These are phyloP conservation scores for Malassezia pachydermatis DNA, from an alignment of 1,284 basidiomycete genomes.

Conservation along the genomic window DNA sequence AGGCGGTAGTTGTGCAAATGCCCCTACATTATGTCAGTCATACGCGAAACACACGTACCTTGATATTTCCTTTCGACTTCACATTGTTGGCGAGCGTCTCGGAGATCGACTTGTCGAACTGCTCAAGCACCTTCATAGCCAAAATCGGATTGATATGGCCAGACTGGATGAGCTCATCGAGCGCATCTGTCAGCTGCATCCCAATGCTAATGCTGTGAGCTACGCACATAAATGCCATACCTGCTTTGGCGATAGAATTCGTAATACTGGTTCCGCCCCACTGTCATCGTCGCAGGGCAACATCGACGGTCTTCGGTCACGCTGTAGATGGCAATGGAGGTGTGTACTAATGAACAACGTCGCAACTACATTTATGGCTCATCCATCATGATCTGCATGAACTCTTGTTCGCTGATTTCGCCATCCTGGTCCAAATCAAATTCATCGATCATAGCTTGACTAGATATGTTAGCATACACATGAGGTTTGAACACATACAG, in stretches of 20 bases:
- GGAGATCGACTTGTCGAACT: slow-evolving; percentile 46
- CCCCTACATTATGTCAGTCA: slow-evolving; percentile 21
- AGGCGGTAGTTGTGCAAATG: slow-evolving; percentile 42
- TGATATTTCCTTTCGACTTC: slow-evolving; percentile 40
- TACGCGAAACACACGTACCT: slow-evolving; percentile 27
- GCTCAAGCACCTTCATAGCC: slow-evolving; percentile 81
- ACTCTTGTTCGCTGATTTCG: slow-evolving; percentile 88
- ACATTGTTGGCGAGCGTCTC: slow-evolving; percentile 41
- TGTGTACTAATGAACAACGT: slow-evolving; percentile 9
- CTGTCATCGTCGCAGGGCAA: slow-evolving; percentile 10
- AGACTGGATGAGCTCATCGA: slow-evolving; percentile 94
- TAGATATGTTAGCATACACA: slow-evolving; percentile 49
- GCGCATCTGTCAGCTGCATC: slow-evolving; percentile 92
- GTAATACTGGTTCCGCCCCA: slow-evolving; percentile 31
- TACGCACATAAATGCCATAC: slow-evolving; percentile 14
- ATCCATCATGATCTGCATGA: slow-evolving; percentile 92
- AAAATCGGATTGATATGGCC: slow-evolving; percentile 94
- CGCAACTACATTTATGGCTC: slow-evolving; percentile 51
- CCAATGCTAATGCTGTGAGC: slow-evolving; percentile 61
- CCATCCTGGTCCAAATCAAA: slow-evolving; percentile 98
- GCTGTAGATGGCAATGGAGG: slow-evolving; percentile 11
- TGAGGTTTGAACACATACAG: slow-evolving; percentile 69
- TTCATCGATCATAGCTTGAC: slow-evolving; percentile 99
- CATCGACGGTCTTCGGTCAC: not conserved
- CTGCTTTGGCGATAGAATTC: slow-evolving; percentile 38